Evolutionary conservation across 306 rosid genomes (phyloP).

Genomic region (Alnus glutinosa): DNA sequence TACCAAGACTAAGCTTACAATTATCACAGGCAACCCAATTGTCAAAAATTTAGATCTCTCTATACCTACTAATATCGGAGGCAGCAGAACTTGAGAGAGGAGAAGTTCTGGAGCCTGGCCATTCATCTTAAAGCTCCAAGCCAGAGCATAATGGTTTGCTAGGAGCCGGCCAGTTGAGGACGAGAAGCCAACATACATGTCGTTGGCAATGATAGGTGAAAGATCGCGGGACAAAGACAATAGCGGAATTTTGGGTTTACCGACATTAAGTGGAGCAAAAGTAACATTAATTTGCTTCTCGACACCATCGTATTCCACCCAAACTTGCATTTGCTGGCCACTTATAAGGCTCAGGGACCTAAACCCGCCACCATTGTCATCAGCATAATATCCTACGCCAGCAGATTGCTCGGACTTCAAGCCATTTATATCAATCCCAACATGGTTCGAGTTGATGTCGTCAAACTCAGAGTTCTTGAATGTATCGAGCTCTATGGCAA

Average conservation of each 20-base stretch:
- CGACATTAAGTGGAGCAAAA: slow-evolving; percentile 41
- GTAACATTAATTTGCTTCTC: slow-evolving; percentile 46
- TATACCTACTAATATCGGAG: slow-evolving; percentile 19
- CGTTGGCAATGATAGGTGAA: slow-evolving; percentile 33
- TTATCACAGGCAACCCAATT: slow-evolving; percentile 24
- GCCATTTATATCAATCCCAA: slow-evolving; percentile 61
- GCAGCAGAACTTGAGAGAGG: slow-evolving; percentile 50
- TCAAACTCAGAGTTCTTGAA: slow-evolving; percentile 33
- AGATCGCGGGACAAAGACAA: slow-evolving; percentile 45
- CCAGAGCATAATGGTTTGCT: slow-evolving; percentile 51
- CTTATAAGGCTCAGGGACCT: slow-evolving; percentile 42
- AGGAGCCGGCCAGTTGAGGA: slow-evolving; percentile 53
- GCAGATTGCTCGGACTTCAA: slow-evolving; percentile 31
- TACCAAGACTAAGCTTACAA: not conserved
- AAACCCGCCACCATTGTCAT: slow-evolving; percentile 4
- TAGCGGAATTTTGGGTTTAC: slow-evolving; percentile 49
- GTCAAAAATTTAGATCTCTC: slow-evolving; percentile 16
- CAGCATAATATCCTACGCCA: slow-evolving; percentile 39
- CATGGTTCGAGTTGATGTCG: slow-evolving; percentile 70
- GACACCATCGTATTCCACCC: slow-evolving; percentile 66
- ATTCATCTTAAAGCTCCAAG: slow-evolving; percentile 66
- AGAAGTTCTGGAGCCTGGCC: slow-evolving; percentile 43
- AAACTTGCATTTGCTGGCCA: slow-evolving; percentile 52
- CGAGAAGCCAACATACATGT: slow-evolving; percentile 69
- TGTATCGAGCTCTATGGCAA: slow-evolving; percentile 67